Conservation (phyloP, 2,329 filamentous ascomycete species). For the Albophoma yamanashiensis region DNA sequence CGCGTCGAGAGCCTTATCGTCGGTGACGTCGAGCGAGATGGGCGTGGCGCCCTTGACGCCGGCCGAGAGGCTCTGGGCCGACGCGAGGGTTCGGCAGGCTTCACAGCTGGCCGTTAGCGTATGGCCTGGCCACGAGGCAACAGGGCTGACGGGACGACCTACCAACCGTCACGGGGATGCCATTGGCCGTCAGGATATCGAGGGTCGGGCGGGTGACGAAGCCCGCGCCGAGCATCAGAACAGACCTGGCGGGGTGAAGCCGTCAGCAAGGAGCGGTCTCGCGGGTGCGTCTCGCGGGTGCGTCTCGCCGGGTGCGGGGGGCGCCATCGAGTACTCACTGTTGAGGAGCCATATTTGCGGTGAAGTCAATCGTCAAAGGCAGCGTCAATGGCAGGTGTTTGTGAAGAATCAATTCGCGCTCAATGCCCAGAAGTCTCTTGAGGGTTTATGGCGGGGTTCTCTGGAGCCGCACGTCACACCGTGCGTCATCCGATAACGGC, state of each 20-base stretch:
- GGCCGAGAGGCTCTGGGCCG: conserved; percentile 62
- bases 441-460: neutral
- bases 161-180: conserved; percentile 56
- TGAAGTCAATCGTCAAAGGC: neutral
- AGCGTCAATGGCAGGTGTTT: neutral
- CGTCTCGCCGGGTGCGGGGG: neutral
- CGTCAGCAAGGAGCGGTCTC: neutral
- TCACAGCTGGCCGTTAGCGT: neutral
- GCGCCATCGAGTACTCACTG: conserved; percentile 6
- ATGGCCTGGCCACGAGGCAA: neutral
- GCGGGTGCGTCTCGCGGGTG: neutral
- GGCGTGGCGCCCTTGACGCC: conserved; percentile 63
- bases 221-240: conserved; percentile 39
- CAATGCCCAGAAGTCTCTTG: neutral
- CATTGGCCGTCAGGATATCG: conserved; percentile 50
- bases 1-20: conserved; percentile 66
- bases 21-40: conserved; percentile 75
- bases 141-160: conserved; percentile 15
- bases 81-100: conserved; percentile 76
- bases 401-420: neutral
- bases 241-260: conserved; percentile 1
- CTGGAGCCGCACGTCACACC: neutral
- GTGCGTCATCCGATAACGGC: neutral
- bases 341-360: conserved; percentile 2
- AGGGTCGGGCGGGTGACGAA: conserved; percentile 53